These are phyloP conservation scores for Trichoderma orchidacearum DNA, from an alignment of 495 filamentous ascomycete species.

Conservation along the genomic window DNA sequence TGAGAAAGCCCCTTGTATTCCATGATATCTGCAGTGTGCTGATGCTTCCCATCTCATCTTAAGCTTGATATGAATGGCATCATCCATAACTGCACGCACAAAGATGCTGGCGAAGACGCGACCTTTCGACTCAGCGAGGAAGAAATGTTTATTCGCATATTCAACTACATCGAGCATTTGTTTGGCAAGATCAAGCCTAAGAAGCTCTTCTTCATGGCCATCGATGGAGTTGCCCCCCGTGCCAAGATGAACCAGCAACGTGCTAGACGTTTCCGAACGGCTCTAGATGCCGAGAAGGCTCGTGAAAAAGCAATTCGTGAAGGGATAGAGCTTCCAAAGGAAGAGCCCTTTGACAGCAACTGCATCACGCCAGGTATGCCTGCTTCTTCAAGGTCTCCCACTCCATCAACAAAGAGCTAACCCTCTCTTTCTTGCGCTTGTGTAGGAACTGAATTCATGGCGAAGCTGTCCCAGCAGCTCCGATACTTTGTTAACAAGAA, in stretches of 20 bases:
- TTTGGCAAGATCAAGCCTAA: conserved; percentile 98
- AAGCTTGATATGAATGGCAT: conserved; percentile 99
- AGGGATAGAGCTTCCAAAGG: conserved; percentile 85
- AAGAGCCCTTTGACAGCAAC: conserved; percentile 96
- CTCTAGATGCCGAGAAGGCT: conserved; percentile 76
- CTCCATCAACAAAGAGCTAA: conserved; percentile 2
- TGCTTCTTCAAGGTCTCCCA: background rate
- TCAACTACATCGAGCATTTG: conserved; percentile 99
- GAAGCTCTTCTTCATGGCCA: conserved; percentile 98
- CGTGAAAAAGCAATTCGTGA: conserved; percentile 80
- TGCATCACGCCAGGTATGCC: conserved; percentile 82
- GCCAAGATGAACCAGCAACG: conserved; percentile 99
- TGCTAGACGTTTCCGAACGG: conserved; percentile 87
- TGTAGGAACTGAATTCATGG: conserved; percentile 79
- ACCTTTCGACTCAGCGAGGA: conserved; percentile 92
- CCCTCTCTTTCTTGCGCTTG: conserved; percentile 15
- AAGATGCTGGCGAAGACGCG: conserved; percentile 68
- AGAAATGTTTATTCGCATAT: conserved; percentile 98
- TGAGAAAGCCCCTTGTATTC: conserved; percentile 16
- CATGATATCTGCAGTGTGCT: background rate
- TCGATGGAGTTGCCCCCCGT: conserved; percentile 92
- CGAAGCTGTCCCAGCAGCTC: conserved; percentile 79
- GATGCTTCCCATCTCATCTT: conserved; percentile 6
- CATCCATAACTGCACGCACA: conserved; percentile 99
- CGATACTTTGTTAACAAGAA: conserved; percentile 99